phyloP scores from a whole-genome alignment of 2,329 filamentous ascomycete species.

The Ramularia endophylla region DNA sequence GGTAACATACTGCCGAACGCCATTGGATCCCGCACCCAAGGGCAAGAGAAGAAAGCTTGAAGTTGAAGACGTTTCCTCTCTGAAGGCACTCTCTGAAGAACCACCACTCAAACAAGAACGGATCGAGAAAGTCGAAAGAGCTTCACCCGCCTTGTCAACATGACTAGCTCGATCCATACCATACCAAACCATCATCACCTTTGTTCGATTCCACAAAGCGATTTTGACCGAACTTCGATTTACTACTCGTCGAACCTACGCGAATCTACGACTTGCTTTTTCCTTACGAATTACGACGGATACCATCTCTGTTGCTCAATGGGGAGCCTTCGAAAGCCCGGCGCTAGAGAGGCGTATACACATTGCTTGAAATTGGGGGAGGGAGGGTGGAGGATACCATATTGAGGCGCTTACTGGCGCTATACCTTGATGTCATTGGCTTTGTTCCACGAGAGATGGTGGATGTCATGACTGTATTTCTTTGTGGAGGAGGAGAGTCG shows the following conservation, averaged over 20 bases:
- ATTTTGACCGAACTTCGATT: neutral
- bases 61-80: constrained; percentile 16
- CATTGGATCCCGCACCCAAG: constrained; percentile 80
- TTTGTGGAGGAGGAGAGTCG: too few species aligned
- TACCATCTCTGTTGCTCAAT: constrained; percentile 10
- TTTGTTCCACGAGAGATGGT: too few species aligned
- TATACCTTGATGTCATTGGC: too few species aligned
- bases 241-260: neutral
- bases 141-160: constrained; percentile 7
- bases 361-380: neutral
- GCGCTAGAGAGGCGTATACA: constrained; percentile 20
- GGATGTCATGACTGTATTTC: too few species aligned
- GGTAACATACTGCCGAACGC: constrained; percentile 71
- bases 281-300: constrained; percentile 21
- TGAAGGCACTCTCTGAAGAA: constrained; percentile 16
- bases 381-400: neutral
- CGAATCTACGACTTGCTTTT: constrained; percentile 4
- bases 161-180: constrained; percentile 2
- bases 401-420: too few species aligned
- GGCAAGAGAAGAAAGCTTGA: constrained; percentile 81
- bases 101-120: constrained; percentile 21
- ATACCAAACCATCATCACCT: constrained; percentile 2
- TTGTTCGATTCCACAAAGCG: constrained; percentile 1
- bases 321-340: constrained; percentile 18
- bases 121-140: constrained; percentile 12